Percentiles rank a stretch among this genome's conserved stretches.
These are phyloP conservation scores for Diplotaxis tenuifolia DNA, from an alignment of 345 rosid genomes.

Conservation along the genomic window DNA sequence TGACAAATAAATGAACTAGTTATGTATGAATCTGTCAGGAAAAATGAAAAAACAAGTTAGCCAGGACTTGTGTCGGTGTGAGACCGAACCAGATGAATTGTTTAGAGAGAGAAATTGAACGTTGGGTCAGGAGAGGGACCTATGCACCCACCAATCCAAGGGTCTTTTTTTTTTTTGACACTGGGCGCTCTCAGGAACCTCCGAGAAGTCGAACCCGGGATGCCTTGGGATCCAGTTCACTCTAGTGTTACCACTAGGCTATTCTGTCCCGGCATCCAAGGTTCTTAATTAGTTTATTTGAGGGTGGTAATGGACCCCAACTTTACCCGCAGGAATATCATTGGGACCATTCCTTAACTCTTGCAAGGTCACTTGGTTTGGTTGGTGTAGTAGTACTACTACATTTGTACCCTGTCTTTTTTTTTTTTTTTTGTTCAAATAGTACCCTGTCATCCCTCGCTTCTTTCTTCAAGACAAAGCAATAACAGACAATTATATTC, in stretches of 20 bases:
- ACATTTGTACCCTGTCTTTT: no score
- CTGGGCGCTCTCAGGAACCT: no score
- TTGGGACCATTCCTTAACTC: slow-evolving; percentile 37
- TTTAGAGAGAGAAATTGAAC: neutral
- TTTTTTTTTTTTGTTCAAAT: no score
- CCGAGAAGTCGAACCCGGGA: no score
- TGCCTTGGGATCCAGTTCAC: no score
- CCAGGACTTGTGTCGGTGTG: slow-evolving; percentile 34
- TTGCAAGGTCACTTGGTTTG: slow-evolving; percentile 20
- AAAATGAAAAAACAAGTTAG: slow-evolving; percentile 15
- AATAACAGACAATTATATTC: slow-evolving; percentile 1
- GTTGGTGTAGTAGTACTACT: neutral
- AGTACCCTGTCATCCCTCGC: neutral
- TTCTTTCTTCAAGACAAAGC: slow-evolving; percentile 28
- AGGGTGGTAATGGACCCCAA: no score
- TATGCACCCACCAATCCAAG: slow-evolving; percentile 26
- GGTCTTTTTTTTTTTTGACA: no score
- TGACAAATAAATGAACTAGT: neutral
- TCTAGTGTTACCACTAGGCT: no score
- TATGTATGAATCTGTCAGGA: neutral
- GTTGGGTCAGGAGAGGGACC: slow-evolving; percentile 17
- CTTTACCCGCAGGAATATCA: slow-evolving; percentile 37
- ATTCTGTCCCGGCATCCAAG: no score
- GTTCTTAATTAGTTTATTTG: no score
- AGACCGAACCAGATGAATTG: slow-evolving; percentile 19